phyloP scores from a whole-genome alignment of 148 eudicot genomes.

The Vaccinium macrocarpon region DNA sequence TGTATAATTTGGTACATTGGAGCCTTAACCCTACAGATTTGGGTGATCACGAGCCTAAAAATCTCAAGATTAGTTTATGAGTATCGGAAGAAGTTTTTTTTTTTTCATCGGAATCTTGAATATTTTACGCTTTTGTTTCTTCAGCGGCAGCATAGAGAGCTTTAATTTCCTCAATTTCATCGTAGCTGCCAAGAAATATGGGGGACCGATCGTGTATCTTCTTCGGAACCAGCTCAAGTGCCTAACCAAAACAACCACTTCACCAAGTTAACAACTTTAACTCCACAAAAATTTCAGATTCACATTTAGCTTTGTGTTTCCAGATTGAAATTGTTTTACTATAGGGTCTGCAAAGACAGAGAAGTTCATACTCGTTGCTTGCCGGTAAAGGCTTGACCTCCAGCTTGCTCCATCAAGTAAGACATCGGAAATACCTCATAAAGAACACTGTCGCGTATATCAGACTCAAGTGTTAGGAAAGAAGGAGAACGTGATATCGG shows the following conservation, averaged over 20 bases:
- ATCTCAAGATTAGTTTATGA: background rate
- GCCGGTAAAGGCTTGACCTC: conserved; percentile 61
- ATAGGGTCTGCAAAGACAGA: background rate
- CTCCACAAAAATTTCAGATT: too few relatives aligned
- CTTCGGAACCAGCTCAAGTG: conserved; percentile 80
- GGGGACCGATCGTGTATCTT: conserved; percentile 90
- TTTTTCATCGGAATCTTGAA: conserved; percentile 30
- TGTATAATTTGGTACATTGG: background rate
- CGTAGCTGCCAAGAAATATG: conserved; percentile 88
- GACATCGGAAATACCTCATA: conserved; percentile 65
- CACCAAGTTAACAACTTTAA: background rate
- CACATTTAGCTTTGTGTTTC: background rate
- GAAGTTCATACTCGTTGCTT: conserved; percentile 35
- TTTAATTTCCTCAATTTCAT: conserved; percentile 91
- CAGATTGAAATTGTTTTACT: background rate
- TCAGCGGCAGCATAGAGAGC: conserved; percentile 69
- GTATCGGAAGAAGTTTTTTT: background rate
- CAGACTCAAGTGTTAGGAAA: background rate
- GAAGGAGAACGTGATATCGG: background rate
- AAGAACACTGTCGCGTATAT: conserved; percentile 33
- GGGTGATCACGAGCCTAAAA: background rate
- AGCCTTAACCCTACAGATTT: background rate
- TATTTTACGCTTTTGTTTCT: conserved; percentile 39
- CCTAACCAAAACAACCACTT: conserved; percentile 39
- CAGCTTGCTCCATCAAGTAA: conserved; percentile 59